Evolutionary conservation across 1,284 basidiomycete species (phyloP).

Genomic region (Apiotrichum mycotoxinovorans): DNA sequence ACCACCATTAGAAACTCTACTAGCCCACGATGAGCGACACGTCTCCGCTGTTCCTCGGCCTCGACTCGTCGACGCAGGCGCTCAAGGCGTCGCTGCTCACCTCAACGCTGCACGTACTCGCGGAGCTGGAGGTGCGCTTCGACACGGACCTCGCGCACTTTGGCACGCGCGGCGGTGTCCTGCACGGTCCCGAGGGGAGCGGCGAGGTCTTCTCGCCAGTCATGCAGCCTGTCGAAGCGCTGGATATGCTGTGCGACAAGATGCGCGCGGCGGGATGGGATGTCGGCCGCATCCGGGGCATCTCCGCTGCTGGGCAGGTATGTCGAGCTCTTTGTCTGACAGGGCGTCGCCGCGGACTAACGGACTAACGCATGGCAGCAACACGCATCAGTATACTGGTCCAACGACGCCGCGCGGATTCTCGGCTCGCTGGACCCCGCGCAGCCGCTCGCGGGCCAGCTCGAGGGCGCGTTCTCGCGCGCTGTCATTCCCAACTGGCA

Average conservation of each 20-base stretch:
- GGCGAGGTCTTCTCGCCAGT: slow-evolving; percentile 74
- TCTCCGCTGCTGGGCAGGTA: slow-evolving; percentile 44
- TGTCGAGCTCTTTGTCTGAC: slow-evolving; percentile 10
- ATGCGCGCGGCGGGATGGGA: slow-evolving; percentile 59
- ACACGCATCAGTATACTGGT: slow-evolving; percentile 90
- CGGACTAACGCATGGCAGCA: slow-evolving; percentile 67
- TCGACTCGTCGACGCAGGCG: slow-evolving; percentile 84
- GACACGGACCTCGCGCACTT: slow-evolving; percentile 72
- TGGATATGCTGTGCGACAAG: slow-evolving; percentile 71
- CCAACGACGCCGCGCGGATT: slow-evolving; percentile 56
- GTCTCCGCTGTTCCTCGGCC: slow-evolving; percentile 66
- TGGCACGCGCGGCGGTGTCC: slow-evolving; percentile 68
- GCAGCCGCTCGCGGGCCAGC: slow-evolving; percentile 54
- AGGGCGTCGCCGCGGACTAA: no score
- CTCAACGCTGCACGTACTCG: slow-evolving; percentile 60
- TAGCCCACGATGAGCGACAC: neutral
- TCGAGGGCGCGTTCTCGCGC: slow-evolving; percentile 63
- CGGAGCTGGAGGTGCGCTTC: slow-evolving; percentile 74
- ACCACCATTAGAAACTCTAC: no score
- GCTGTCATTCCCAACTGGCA: slow-evolving; percentile 82
- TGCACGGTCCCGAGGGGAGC: slow-evolving; percentile 62
- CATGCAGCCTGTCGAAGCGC: slow-evolving; percentile 75
- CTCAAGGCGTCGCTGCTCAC: slow-evolving; percentile 67
- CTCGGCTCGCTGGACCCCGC: slow-evolving; percentile 59
- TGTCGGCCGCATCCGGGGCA: slow-evolving; percentile 28